These are phyloP conservation scores for Cercospora sojina DNA, from an alignment of 2,329 filamentous ascomycete genomes.

Conservation along the genomic window DNA sequence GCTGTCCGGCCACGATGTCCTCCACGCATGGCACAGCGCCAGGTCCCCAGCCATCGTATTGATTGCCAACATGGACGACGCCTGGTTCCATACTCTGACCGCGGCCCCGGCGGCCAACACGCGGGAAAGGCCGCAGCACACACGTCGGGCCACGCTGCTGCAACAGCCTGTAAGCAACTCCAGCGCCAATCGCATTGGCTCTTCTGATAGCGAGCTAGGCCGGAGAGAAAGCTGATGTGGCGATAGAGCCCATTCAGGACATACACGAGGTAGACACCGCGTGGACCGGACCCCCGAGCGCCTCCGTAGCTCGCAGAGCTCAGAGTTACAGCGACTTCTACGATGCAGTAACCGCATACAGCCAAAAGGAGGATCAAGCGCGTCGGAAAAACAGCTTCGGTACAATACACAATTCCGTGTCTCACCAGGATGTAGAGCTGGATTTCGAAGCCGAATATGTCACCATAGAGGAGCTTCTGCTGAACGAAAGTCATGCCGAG, in stretches of 20 bases:
- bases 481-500: conserved; percentile 80
- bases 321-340: conserved; percentile 80
- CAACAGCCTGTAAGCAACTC: conserved; percentile 50
- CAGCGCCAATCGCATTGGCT: conserved; percentile 31
- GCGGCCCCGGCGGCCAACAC: conserved; percentile 53
- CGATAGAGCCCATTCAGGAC: conserved; percentile 57
- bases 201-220: conserved; percentile 53
- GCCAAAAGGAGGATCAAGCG: conserved; percentile 52
- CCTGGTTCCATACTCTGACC: conserved; percentile 70
- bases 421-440: conserved; percentile 43
- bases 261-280: conserved; percentile 54
- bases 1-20: neutral
- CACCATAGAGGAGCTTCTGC: conserved; percentile 62
- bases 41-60: neutral
- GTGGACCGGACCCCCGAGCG: conserved; percentile 60
- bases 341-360: conserved; percentile 58
- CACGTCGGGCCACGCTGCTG: conserved; percentile 68
- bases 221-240: conserved; percentile 54
- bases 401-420: conserved; percentile 24
- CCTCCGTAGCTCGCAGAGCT: conserved; percentile 64
- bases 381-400: conserved; percentile 43
- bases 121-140: conserved; percentile 55
- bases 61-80: conserved; percentile 58
- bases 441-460: conserved; percentile 61
- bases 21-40: neutral